Percentiles rank a stretch among this genome's conserved stretches.
Evolutionary conservation across 768 basidiomycete species (phyloP).

Genomic region (Leccinellum albellum): DNA sequence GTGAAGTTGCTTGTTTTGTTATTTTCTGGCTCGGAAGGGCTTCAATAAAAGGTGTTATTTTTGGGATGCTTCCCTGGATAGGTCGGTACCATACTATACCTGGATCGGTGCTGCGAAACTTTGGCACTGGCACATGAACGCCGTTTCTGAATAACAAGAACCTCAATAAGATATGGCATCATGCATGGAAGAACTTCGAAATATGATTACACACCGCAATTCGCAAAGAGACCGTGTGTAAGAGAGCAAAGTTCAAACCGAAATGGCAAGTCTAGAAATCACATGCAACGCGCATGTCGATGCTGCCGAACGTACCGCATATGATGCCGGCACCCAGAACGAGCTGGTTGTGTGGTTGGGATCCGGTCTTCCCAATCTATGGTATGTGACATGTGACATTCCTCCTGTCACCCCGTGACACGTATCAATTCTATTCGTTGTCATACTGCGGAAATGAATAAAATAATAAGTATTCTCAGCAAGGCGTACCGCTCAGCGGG

Average conservation of each 20-base stretch:
- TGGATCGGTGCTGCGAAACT: neutral
- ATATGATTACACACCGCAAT: neutral
- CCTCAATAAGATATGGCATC: neutral
- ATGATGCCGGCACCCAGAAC: neutral
- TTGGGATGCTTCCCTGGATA: neutral
- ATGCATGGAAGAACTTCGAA: neutral
- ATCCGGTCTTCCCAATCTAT: neutral
- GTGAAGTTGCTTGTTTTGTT: too few relatives aligned
- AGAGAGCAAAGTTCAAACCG: neutral
- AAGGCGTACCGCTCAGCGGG: neutral
- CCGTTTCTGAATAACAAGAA: neutral
- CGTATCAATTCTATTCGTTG: neutral
- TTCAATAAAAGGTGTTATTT: neutral
- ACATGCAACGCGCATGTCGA: neutral
- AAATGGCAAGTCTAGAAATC: neutral
- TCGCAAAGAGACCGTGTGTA: neutral
- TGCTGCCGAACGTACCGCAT: neutral
- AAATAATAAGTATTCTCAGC: neutral
- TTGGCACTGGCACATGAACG: neutral
- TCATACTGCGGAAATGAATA: neutral
- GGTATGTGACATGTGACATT: neutral
- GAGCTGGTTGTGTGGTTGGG: neutral
- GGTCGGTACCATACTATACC: neutral
- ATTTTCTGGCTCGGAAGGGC: neutral
- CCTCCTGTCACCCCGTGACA: neutral